phyloP scores from a whole-genome alignment of 1,284 basidiomycete genomes.

The Lignosus rhinocerotis region DNA sequence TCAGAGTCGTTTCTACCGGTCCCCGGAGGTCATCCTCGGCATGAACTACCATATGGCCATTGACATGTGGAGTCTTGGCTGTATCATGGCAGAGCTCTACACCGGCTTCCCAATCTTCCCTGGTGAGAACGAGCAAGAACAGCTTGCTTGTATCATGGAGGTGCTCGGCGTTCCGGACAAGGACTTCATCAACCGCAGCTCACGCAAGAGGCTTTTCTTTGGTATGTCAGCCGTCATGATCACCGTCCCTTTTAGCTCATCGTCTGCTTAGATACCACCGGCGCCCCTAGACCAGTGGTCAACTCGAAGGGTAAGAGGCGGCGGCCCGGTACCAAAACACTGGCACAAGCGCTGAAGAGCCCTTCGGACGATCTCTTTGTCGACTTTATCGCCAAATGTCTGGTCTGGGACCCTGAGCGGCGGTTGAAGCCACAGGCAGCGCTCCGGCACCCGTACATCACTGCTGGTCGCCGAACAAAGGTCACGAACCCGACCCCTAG shows the following conservation, averaged over 20 bases:
- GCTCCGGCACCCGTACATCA: conserved; percentile 87
- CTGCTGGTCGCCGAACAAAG: conserved; percentile 60
- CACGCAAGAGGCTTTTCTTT: conserved; percentile 94
- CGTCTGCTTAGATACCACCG: conserved; percentile 75
- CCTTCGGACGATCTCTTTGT: conserved; percentile 83
- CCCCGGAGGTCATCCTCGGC: conserved; percentile 91
- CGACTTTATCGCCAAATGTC: conserved; percentile 93
- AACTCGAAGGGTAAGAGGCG: conserved; percentile 96
- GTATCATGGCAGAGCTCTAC: conserved; percentile 95
- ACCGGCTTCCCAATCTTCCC: conserved; percentile 99
- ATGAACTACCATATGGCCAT: conserved; percentile 96
- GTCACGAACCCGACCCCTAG: conserved; percentile 43
- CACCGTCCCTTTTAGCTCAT: background rate
- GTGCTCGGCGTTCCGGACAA: conserved; percentile 95
- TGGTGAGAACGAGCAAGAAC: conserved; percentile 99
- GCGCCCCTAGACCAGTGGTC: conserved; percentile 88
- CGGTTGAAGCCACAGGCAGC: conserved; percentile 94
- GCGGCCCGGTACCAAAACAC: conserved; percentile 87
- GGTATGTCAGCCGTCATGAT: conserved; percentile 50
- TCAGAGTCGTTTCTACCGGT: conserved; percentile 95
- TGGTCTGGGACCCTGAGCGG: conserved; percentile 97
- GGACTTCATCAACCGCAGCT: conserved; percentile 92
- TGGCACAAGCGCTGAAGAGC: conserved; percentile 86
- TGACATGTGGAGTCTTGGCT: conserved; percentile 98
- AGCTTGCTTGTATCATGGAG: conserved; percentile 99